These are phyloP conservation scores for Thuidium tamariscinum DNA, from an alignment of 225 moss, liverwort and hornwort species.

Conservation along the genomic window DNA sequence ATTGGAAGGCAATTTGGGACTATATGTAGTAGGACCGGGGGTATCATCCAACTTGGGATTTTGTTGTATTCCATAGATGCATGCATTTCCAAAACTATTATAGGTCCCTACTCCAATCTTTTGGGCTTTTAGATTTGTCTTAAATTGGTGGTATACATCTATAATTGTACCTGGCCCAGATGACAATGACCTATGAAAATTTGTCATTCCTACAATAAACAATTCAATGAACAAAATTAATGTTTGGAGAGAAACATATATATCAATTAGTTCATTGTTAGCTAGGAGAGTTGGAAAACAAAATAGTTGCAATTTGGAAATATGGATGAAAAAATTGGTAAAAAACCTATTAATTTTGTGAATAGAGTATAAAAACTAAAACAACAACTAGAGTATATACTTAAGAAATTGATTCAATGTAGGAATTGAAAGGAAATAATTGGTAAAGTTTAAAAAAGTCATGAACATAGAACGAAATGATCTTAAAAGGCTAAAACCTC, in stretches of 20 bases:
- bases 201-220: neutral
- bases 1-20: neutral
- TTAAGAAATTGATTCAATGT: rapidly evolving
- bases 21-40: neutral
- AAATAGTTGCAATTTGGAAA: rapidly evolving
- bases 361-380: rapidly evolving
- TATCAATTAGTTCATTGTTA: neutral
- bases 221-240: neutral
- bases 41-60: neutral
- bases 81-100: constrained; percentile 15
- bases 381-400: rapidly evolving
- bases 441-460: neutral
- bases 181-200: constrained; percentile 1
- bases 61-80: neutral
- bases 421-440: neutral
- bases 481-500: rapidly evolving
- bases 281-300: rapidly evolving
- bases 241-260: neutral
- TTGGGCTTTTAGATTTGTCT: constrained; percentile 16
- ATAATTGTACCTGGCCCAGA: neutral
- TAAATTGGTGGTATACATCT: constrained; percentile 19
- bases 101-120: neutral
- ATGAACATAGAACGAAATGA: rapidly evolving
- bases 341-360: neutral
- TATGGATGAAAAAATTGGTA: rapidly evolving